phyloP scores from a whole-genome alignment of 1,284 basidiomycete species.

The Ganoderma resinaceum region DNA sequence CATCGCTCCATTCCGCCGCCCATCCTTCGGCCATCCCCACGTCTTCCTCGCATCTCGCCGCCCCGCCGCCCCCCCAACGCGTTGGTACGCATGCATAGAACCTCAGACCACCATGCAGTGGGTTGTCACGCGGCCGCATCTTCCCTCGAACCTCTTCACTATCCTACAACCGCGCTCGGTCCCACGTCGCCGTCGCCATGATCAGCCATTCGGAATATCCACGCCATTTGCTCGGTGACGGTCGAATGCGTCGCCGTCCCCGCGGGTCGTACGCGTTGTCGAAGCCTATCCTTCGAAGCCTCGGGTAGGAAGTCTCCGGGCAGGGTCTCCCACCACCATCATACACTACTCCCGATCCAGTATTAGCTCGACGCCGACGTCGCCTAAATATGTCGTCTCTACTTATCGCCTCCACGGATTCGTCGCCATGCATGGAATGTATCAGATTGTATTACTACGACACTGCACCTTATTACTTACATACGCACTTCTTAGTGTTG shows the following conservation, averaged over 20 bases:
- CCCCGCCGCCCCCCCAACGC: not conserved
- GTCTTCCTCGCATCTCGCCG: slow-evolving; percentile 2
- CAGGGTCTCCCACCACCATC: not conserved
- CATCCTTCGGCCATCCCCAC: slow-evolving; percentile 2
- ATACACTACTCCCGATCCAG: slow-evolving; percentile 2
- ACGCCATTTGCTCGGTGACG: not conserved
- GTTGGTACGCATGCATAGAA: not conserved
- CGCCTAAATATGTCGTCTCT: not conserved
- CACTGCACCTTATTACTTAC: not conserved
- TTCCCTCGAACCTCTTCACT: not conserved
- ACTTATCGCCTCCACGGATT: not conserved
- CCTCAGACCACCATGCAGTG: not conserved
- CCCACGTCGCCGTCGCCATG: not conserved
- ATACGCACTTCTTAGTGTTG: not conserved
- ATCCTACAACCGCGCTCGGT: not conserved
- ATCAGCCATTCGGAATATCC: not conserved
- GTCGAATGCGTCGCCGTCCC: not conserved
- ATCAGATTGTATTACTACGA: not conserved
- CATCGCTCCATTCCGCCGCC: slow-evolving; percentile 2
- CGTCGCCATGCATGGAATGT: not conserved
- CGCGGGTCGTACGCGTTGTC: not conserved
- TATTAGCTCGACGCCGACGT: not conserved
- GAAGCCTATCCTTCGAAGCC: not conserved
- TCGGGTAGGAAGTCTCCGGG: slow-evolving; percentile 1
- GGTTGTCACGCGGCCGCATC: not conserved